Conservation (phyloP, 164 flowering plant genomes). For the Berberis thunbergii region DNA sequence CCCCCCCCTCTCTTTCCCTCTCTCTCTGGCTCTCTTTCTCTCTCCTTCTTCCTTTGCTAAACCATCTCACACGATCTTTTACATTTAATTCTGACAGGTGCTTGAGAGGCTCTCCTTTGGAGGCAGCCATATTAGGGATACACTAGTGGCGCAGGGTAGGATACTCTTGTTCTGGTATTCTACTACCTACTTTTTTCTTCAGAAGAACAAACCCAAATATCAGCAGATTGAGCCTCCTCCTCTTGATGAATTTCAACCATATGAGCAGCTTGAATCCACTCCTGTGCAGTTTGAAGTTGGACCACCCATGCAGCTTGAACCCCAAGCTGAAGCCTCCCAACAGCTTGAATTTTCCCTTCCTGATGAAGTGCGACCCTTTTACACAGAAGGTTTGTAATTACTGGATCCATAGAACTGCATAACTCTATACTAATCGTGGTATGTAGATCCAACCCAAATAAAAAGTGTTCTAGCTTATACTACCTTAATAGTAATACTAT, state of each 20-base stretch:
- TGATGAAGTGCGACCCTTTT: slow-evolving; percentile 41
- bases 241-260: slow-evolving; percentile 18
- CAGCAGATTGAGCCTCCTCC: slow-evolving; percentile 59
- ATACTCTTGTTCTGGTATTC: slow-evolving; percentile 83
- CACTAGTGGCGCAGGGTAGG: slow-evolving; percentile 73
- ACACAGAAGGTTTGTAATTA: slow-evolving; percentile 61
- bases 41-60: too few species aligned
- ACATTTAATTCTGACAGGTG: slow-evolving; percentile 36
- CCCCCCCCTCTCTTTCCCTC: background rate
- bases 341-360: slow-evolving; percentile 25
- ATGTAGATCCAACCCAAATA: too few species aligned
- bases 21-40: background rate
- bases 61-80: background rate
- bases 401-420: slow-evolving; percentile 12
- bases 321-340: slow-evolving; percentile 21
- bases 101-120: slow-evolving; percentile 86
- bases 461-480: too few species aligned
- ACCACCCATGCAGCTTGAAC: slow-evolving; percentile 10
- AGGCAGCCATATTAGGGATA: slow-evolving; percentile 55
- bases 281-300: background rate
- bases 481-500: too few species aligned
- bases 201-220: slow-evolving; percentile 84
- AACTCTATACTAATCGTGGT: background rate
- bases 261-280: slow-evolving; percentile 14
- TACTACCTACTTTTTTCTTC: slow-evolving; percentile 76